Evolutionary conservation across 2,329 filamentous ascomycete genomes (phyloP).

Genomic region (Cladorrhinum sp.): DNA sequence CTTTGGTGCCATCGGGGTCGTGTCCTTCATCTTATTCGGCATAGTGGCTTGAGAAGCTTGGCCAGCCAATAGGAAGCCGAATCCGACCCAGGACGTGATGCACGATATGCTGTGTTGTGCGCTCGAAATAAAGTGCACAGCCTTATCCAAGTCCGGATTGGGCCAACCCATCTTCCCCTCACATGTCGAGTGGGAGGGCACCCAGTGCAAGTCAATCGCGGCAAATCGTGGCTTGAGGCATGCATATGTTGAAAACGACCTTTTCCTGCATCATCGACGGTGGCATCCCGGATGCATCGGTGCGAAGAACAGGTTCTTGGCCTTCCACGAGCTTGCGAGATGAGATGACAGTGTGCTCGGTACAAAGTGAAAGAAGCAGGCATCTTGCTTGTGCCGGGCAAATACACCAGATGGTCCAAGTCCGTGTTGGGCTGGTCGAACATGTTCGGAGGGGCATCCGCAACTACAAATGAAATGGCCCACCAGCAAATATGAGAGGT

Average conservation of each 20-base stretch:
- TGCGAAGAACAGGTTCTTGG: not conserved
- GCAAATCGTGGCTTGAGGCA: slow-evolving; percentile 25
- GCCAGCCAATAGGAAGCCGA: slow-evolving; percentile 20
- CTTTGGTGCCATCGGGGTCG: slow-evolving; percentile 12
- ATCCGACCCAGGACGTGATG: slow-evolving; percentile 9
- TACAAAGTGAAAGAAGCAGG: not conserved
- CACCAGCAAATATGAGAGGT: slow-evolving; percentile 5
- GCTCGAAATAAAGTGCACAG: slow-evolving; percentile 28
- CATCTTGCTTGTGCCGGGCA: not conserved
- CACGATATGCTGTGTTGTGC: slow-evolving; percentile 15
- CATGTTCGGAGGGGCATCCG: not conserved
- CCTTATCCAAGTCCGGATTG: slow-evolving; percentile 24
- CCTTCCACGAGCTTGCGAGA: not conserved
- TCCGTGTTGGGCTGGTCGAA: not conserved
- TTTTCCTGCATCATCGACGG: not conserved
- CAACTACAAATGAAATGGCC: slow-evolving; percentile 1
- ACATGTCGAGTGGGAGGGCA: not conserved
- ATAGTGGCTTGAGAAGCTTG: slow-evolving; percentile 18
- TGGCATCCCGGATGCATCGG: not conserved
- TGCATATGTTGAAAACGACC: slow-evolving; percentile 6
- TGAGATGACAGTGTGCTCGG: not conserved
- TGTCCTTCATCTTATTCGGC: slow-evolving; percentile 3
- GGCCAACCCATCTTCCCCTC: slow-evolving; percentile 19
- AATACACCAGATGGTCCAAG: not conserved
- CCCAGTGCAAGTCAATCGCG: slow-evolving; percentile 13